Percentiles rank a stretch among this genome's conserved stretches.
Conservation (phyloP, 2,329 filamentous ascomycete species). For the Botrytis squamosa region DNA sequence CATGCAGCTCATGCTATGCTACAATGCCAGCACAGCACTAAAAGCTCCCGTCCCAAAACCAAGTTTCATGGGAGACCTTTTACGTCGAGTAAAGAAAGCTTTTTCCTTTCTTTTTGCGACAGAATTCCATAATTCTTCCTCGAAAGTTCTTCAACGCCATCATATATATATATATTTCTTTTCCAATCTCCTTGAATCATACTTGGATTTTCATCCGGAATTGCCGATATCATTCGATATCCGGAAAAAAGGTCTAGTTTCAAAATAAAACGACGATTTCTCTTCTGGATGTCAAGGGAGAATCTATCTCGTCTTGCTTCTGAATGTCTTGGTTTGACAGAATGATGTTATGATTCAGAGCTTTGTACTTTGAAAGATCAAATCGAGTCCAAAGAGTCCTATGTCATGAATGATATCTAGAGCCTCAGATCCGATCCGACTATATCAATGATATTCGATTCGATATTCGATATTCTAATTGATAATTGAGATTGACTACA, state of each 20-base stretch:
- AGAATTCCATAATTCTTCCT: not conserved
- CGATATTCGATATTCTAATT: not conserved
- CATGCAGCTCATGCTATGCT: conserved; percentile 7
- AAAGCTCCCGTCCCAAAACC: not conserved
- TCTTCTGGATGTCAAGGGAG: not conserved
- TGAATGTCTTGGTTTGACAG: not conserved
- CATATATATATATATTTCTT: not conserved
- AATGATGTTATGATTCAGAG: not conserved
- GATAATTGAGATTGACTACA: not conserved
- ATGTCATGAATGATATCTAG: not conserved
- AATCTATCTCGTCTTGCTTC: not conserved
- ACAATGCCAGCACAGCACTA: conserved; percentile 14
- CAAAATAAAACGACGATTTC: not conserved
- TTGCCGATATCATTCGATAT: not conserved
- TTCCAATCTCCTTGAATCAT: not conserved
- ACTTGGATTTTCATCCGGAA: not conserved
- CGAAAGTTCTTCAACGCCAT: not conserved
- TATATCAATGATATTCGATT: not conserved
- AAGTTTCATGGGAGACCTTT: not conserved
- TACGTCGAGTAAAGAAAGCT: not conserved
- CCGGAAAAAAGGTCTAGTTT: not conserved
- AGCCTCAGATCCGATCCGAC: not conserved
- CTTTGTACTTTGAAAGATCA: not conserved
- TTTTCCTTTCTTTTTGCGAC: not conserved
- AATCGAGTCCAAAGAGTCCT: not conserved